These are phyloP conservation scores for Kodamaea alishanica DNA, from an alignment of 1,139 yeast species.

Conservation along the genomic window DNA sequence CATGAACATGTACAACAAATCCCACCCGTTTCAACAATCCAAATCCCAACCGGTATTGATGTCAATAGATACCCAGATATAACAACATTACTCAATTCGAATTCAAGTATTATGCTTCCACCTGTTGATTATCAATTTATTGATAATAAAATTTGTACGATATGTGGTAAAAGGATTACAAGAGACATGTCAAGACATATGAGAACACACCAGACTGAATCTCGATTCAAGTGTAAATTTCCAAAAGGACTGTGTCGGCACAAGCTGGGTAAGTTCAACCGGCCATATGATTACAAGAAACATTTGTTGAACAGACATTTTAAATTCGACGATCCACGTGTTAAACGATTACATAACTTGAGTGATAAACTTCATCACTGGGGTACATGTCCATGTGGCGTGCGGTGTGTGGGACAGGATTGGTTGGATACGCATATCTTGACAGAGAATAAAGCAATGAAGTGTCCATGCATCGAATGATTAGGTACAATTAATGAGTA, in stretches of 20 bases:
- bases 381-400: conserved; percentile 62
- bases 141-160: conserved; percentile 35
- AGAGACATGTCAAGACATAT: conserved; percentile 65
- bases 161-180: conserved; percentile 56
- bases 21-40: conserved; percentile 4
- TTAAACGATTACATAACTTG: conserved; percentile 49
- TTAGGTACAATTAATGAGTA: neutral
- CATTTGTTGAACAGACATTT: conserved; percentile 64
- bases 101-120: conserved; percentile 32
- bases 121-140: conserved; percentile 30
- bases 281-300: conserved; percentile 68
- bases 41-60: conserved; percentile 16
- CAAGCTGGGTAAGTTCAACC: conserved; percentile 54
- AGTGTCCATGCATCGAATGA: conserved; percentile 26
- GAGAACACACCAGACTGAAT: conserved; percentile 57
- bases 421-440: conserved; percentile 61
- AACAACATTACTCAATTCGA: conserved; percentile 40
- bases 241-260: conserved; percentile 57
- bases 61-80: conserved; percentile 35
- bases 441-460: conserved; percentile 24
- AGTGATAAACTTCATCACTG: conserved; percentile 49
- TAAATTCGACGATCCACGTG: conserved; percentile 47
- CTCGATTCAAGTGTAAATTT: conserved; percentile 58
- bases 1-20: neutral
- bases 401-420: conserved; percentile 43